Conservation (phyloP, 2,329 filamentous ascomycete species). For the Botrytis elliptica region DNA sequence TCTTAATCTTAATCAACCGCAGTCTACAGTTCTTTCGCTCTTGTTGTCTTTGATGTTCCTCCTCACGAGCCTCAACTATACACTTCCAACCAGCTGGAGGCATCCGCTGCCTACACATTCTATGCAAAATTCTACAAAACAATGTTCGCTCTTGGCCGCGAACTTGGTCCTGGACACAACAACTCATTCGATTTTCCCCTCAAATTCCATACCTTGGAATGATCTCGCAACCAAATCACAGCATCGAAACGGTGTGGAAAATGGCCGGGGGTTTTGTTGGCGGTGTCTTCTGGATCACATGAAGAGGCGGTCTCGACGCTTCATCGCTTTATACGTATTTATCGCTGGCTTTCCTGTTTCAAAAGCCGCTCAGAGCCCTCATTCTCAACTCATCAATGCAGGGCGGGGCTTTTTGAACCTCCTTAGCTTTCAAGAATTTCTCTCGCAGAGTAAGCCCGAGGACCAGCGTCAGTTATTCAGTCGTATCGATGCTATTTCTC, state of each 20-base stretch:
- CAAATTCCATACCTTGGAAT: neutral
- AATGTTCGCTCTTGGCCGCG: too few species aligned
- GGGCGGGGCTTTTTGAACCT: too few species aligned
- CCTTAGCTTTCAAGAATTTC: neutral
- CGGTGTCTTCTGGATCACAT: accelerated
- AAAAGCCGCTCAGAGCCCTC: neutral
- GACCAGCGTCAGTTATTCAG: neutral
- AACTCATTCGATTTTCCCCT: too few species aligned
- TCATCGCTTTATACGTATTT: neutral
- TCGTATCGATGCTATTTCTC: neutral
- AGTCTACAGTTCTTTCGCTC: too few species aligned
- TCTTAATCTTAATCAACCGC: too few species aligned
- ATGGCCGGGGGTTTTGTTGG: accelerated
- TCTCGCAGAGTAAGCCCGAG: neutral
- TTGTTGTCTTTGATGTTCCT: too few species aligned
- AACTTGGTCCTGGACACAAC: too few species aligned
- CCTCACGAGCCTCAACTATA: too few species aligned
- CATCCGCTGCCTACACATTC: too few species aligned
- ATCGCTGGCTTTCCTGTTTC: neutral
- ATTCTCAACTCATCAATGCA: neutral
- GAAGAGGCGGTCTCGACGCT: accelerated
- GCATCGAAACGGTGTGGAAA: neutral
- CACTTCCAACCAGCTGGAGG: too few species aligned
- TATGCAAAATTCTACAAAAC: too few species aligned
- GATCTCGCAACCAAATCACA: neutral